Evolutionary conservation across 306 rosid genomes (phyloP), one percentile per base, ranked within the genome.

Genomic region (Malus asiatica): DNA sequence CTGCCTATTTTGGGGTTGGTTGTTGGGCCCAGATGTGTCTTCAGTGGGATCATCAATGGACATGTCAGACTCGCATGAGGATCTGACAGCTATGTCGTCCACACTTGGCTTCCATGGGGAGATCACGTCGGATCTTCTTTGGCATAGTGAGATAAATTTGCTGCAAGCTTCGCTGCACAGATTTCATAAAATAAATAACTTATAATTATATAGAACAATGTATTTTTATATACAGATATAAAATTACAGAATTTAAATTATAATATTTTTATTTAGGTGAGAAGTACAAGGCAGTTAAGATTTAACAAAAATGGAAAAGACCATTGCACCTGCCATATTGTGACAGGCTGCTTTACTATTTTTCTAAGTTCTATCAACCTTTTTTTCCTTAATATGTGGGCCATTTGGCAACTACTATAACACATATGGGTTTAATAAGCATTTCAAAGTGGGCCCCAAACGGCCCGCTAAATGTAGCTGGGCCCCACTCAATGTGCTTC

Each of bases 1-100:
- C 8, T 25, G 77, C 52, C 42, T 81, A 62, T 55, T 75, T 33
- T 65, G 82, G 27, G 72, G 40, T 38, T 77, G 81, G 61, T 77
- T 64, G 29, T 82, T 77, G 78, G 85, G 44, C 72, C 78, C 83
- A 64, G 77, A 58, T 18, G 55, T 18, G 32, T 92, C 90, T 60
- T 92, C 97, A 2, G 86, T 83, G 76, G 90, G 82, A 73, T 90
- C 91, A 66, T 90, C 99, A 59, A 92, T 93, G 40, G 99, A 96
- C 98, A 96, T 96, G 82, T 96, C 99, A 4, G 99, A 96, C 57
- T 88, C 97, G 35, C 79, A 75, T 1, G 99, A 96, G 40, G 96
- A 86, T 57, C 97, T 83, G 45, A 96, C 76, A 32, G 88, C 93
- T 59, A 82, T 79, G 25, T 90, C 93, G 16, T 87, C 84, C 59